Conservation (phyloP, 1,139 yeast genomes). For the Yamadazyma blattariae region DNA sequence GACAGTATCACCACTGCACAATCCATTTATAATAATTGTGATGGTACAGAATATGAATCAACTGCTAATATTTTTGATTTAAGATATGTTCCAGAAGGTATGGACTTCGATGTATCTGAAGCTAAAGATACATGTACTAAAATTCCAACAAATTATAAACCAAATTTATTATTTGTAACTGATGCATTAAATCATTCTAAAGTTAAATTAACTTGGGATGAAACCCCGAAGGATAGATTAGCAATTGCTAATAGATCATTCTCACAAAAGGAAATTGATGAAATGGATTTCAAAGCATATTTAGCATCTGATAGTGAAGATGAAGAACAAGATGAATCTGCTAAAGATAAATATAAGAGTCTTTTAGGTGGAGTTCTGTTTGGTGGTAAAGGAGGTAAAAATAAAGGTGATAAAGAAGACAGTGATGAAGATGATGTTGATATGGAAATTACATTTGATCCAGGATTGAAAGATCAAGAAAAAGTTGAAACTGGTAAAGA, state of each 20-base stretch:
- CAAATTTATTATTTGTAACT: constrained; percentile 76
- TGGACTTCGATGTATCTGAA: constrained; percentile 73
- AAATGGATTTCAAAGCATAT: constrained; percentile 94
- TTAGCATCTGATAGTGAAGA: constrained; percentile 77
- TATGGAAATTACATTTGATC: constrained; percentile 94
- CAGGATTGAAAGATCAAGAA: constrained; percentile 63
- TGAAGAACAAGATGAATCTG: constrained; percentile 31
- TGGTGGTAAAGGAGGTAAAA: constrained; percentile 23
- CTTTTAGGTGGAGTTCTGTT: constrained; percentile 50
- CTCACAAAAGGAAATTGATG: constrained; percentile 87
- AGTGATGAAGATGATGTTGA: constrained; percentile 71
- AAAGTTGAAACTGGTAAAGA: constrained; percentile 8
- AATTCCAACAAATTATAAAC: constrained; percentile 77
- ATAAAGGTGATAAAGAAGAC: constrained; percentile 21
- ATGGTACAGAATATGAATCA: constrained; percentile 93
- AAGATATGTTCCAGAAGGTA: constrained; percentile 88
- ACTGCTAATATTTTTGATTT: constrained; percentile 93
- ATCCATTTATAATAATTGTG: constrained; percentile 78
- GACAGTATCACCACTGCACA: constrained; percentile 72
- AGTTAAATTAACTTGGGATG: constrained; percentile 96
- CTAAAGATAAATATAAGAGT: constrained; percentile 63
- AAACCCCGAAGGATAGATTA: constrained; percentile 90
- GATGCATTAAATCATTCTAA: constrained; percentile 93
- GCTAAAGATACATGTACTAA: constrained; percentile 71
- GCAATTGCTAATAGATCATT: constrained; percentile 78